Conservation (phyloP, 1,284 basidiomycete species). For the Apiotrichum montevideense region DNA sequence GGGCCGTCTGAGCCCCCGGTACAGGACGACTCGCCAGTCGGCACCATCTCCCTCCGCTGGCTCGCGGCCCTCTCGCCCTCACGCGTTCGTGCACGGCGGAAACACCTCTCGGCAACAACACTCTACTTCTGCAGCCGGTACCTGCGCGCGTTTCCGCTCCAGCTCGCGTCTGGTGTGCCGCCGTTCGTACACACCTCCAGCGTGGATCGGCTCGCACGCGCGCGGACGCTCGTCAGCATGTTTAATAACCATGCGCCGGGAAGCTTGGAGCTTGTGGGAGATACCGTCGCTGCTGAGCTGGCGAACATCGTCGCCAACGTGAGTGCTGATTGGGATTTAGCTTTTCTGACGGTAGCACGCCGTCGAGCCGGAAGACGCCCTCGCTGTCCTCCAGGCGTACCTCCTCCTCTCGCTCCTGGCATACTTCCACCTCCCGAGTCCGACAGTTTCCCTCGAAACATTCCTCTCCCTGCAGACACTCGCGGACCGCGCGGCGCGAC, state of each 20-base stretch:
- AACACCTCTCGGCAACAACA: background rate
- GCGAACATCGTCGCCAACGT: background rate
- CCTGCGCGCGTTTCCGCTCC: background rate
- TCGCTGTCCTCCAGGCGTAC: slow-evolving; percentile 9
- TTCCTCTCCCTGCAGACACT: slow-evolving; percentile 6
- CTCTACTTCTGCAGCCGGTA: slow-evolving; percentile 5
- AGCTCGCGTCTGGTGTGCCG: background rate
- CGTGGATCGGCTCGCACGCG: background rate
- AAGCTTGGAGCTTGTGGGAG: background rate
- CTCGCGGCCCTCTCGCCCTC: background rate
- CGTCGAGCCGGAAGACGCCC: background rate
- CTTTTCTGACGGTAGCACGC: background rate
- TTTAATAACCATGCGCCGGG: background rate
- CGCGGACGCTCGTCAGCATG: slow-evolving; percentile 1
- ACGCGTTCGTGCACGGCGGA: background rate
- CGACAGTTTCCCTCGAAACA: slow-evolving; percentile 1
- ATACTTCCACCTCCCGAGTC: slow-evolving; percentile 3
- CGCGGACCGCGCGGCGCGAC: slow-evolving; percentile 4
- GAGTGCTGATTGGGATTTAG: no score
- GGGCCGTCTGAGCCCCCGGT: no score
- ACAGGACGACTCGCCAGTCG: slow-evolving; percentile 22
- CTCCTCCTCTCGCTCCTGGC: slow-evolving; percentile 7
- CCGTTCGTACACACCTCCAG: background rate
- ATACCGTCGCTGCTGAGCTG: background rate
- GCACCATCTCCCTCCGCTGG: slow-evolving; percentile 1